phyloP scores from a whole-genome alignment of 345 rosid genomes.

The Punica granatum region DNA sequence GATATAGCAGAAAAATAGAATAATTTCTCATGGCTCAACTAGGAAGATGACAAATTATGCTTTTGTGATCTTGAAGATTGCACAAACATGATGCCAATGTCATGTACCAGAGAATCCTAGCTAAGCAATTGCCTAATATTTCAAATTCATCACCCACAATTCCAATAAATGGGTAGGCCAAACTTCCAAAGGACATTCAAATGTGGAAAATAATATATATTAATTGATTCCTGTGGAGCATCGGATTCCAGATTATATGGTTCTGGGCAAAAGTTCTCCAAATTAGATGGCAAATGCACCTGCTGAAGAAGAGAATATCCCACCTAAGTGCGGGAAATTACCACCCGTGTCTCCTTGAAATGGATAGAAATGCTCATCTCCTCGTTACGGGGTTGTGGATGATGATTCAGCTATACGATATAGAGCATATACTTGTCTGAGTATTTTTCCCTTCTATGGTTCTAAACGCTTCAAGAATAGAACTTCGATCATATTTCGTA shows the following conservation, averaged over 20 bases:
- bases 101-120: not conserved
- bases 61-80: not conserved
- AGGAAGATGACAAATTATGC: not conserved
- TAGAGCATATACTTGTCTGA: not conserved
- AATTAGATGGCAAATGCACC: not conserved
- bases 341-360: not conserved
- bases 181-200: not conserved
- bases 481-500: not conserved
- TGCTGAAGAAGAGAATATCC: not conserved
- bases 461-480: not conserved
- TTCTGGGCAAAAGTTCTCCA: not conserved
- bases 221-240: not conserved
- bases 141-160: not conserved
- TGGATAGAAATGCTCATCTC: constrained; percentile 5
- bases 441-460: not conserved
- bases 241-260: not conserved
- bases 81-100: not conserved
- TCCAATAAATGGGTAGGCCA: not conserved
- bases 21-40: not conserved
- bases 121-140: not conserved
- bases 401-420: not conserved
- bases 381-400: not conserved
- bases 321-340: constrained; percentile 1
- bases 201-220: not conserved
- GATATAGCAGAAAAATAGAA: too few species aligned